Conservation (phyloP, 352 stramenopile species). For the Aphanomyces cochlioides region DNA sequence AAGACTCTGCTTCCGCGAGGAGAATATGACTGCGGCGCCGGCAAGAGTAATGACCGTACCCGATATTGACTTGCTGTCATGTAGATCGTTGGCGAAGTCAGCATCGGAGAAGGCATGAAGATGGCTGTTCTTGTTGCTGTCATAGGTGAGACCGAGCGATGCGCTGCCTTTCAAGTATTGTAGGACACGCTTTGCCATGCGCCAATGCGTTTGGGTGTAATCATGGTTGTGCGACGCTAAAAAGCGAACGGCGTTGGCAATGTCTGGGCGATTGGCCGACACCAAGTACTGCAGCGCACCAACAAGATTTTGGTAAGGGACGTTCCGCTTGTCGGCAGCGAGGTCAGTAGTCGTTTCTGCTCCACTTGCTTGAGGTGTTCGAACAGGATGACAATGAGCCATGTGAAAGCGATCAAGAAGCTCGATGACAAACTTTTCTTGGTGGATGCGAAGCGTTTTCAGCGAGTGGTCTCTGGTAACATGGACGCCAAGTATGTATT, state of each 20-base stretch:
- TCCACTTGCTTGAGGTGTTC: neutral
- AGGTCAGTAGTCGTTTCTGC: too few species aligned
- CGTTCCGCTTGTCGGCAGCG: too few species aligned
- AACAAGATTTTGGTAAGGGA: too few species aligned
- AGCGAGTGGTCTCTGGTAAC: neutral
- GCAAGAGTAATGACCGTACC: too few species aligned
- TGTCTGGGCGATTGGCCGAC: too few species aligned
- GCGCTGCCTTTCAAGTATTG: neutral
- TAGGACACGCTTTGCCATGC: conserved; percentile 7
- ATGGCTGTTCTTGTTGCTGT: neutral
- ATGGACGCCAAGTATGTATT: neutral
- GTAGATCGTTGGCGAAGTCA: neutral
- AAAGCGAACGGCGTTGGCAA: too few species aligned
- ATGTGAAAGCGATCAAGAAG: neutral
- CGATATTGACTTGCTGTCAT: neutral
- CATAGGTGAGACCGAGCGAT: neutral
- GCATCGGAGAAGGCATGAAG: neutral
- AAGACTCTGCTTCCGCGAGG: too few species aligned
- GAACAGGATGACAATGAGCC: neutral
- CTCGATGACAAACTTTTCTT: neutral
- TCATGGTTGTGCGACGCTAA: too few species aligned
- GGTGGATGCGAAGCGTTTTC: neutral
- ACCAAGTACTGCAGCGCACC: neutral
- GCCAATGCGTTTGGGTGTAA: conserved; percentile 2
- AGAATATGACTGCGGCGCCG: too few species aligned